phyloP scores from a whole-genome alignment of 1,284 basidiomycete genomes.

The Thelephora terrestris region DNA sequence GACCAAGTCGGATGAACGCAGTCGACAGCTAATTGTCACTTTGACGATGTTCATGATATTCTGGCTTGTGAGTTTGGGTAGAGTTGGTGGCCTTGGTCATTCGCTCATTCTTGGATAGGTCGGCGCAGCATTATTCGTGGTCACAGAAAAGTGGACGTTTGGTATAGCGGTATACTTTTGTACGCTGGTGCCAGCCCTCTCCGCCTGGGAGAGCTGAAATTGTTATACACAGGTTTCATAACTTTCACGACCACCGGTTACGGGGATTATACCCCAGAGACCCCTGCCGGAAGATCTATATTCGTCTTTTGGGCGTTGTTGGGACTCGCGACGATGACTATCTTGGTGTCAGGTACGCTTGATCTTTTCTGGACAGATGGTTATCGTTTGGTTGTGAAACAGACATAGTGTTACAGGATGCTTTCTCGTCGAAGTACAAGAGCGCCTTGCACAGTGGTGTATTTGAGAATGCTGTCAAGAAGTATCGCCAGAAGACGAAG shows the following conservation, averaged over 20 bases:
- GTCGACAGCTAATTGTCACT: conserved; percentile 28
- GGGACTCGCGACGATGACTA: conserved; percentile 68
- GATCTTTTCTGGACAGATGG: background rate
- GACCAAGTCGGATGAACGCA: background rate
- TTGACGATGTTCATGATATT: conserved; percentile 43
- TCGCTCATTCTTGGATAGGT: conserved; percentile 23
- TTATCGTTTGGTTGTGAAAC: background rate
- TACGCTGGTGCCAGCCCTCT: conserved; percentile 23
- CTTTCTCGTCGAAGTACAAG: conserved; percentile 46
- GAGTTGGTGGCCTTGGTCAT: background rate
- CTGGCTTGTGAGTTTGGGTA: conserved; percentile 47
- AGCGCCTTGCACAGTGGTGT: conserved; percentile 34
- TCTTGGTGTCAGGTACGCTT: conserved; percentile 53
- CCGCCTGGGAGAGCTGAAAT: background rate
- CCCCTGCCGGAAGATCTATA: conserved; percentile 61
- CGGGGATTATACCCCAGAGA: conserved; percentile 53
- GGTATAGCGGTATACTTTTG: conserved; percentile 63
- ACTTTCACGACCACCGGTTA: conserved; percentile 66
- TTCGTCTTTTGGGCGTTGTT: conserved; percentile 78
- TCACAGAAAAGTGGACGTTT: conserved; percentile 42
- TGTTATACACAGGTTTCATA: no score
- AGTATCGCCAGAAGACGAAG: conserved; percentile 27
- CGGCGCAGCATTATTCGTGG: conserved; percentile 45
- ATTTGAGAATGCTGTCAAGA: conserved; percentile 37
- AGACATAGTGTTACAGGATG: conserved; percentile 52